Conservation (phyloP, 108 stramenopile genomes). For the Skeletonema costatum region DNA sequence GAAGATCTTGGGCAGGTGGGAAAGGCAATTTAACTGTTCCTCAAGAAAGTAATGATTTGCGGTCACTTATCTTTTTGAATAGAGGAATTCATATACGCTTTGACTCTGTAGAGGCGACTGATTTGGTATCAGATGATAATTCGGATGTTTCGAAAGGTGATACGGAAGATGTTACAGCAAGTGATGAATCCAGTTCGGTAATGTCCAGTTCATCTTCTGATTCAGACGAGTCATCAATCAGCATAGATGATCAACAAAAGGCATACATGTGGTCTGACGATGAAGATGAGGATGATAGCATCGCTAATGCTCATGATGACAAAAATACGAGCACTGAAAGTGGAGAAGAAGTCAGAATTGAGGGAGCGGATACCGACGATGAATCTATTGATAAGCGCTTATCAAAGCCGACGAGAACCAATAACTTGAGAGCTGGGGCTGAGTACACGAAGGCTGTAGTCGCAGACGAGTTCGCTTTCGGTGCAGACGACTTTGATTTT, state of each 20-base stretch:
- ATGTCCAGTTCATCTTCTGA: constrained; percentile 13
- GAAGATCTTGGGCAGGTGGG: constrained; percentile 16
- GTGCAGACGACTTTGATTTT: constrained; percentile 36
- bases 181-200: neutral
- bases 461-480: constrained; percentile 59
- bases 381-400: neutral
- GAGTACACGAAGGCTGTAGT: constrained; percentile 21
- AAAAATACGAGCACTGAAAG: neutral
- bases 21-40: neutral
- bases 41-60: constrained; percentile 2
- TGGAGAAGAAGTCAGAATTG: constrained; percentile 12
- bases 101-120: neutral
- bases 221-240: constrained; percentile 10
- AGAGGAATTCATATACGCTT: constrained; percentile 72
- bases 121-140: neutral
- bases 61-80: constrained; percentile 46
- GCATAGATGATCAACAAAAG: neutral
- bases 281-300: constrained; percentile 18
- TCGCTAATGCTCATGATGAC: constrained; percentile 1
- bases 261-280: constrained; percentile 50
- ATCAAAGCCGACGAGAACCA: neutral
- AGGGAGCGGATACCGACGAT: constrained; percentile 21
- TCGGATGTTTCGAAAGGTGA: neutral
- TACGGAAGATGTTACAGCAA: neutral
- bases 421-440: constrained; percentile 10